Evolutionary conservation across 257 asterid genomes (phyloP).

Genomic region (Vinca minor): DNA sequence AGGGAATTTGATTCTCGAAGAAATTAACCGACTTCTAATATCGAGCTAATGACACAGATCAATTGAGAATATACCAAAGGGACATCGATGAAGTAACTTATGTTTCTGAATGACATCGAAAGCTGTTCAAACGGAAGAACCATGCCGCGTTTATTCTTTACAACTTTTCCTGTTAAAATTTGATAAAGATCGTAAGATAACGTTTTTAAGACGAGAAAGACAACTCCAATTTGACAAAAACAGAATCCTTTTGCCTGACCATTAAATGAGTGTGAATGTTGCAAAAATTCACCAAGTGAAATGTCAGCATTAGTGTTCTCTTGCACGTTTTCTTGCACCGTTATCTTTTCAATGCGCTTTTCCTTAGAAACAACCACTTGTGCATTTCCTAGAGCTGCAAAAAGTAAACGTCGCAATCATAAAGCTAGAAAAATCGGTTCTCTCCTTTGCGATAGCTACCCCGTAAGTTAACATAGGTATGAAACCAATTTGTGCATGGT

Average conservation of each 20-base stretch:
- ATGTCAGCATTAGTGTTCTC: conserved; percentile 31
- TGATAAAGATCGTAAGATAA: background rate
- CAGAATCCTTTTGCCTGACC: conserved; percentile 32
- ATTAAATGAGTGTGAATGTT: conserved; percentile 64
- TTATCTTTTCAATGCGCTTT: conserved; percentile 41
- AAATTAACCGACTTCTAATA: background rate
- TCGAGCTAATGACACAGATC: conserved; percentile 10
- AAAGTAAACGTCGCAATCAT: background rate
- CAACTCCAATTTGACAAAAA: background rate
- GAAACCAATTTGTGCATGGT: conserved; percentile 15
- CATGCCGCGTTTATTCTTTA: conserved; percentile 56
- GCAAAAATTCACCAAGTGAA: conserved; percentile 67
- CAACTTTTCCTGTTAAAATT: conserved; percentile 49
- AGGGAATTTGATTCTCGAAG: background rate
- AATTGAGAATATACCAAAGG: conserved; percentile 51
- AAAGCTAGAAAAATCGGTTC: too few relatives aligned
- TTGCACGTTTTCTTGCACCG: conserved; percentile 35
- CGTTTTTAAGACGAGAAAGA: background rate
- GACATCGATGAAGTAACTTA: conserved; percentile 71
- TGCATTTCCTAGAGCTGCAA: conserved; percentile 63
- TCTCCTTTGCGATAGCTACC: background rate
- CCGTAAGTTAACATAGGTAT: too few relatives aligned
- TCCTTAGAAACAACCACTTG: conserved; percentile 66
- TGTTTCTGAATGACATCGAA: conserved; percentile 72
- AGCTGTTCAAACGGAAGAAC: conserved; percentile 88